Evolutionary conservation across 306 rosid species (phyloP).

Genomic region (Prunus kanzakura): DNA sequence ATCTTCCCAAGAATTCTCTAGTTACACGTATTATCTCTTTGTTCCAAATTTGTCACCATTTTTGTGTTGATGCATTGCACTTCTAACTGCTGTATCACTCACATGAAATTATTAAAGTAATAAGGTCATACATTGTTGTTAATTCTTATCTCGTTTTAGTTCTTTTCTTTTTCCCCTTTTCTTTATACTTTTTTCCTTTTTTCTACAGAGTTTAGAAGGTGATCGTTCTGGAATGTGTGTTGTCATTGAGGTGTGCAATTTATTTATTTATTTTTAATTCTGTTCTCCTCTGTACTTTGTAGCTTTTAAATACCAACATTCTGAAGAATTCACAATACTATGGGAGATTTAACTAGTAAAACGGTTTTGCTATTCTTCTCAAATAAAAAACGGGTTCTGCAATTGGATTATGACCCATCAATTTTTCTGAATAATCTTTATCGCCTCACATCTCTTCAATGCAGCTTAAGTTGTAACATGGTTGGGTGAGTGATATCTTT

Average conservation of each 20-base stretch:
- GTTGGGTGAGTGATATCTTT: slow-evolving; percentile 74
- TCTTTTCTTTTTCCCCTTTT: too few relatives aligned
- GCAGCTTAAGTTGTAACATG: slow-evolving; percentile 94
- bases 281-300: not conserved
- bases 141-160: too few relatives aligned
- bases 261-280: not conserved
- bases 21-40: too few relatives aligned
- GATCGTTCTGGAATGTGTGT: slow-evolving; percentile 97
- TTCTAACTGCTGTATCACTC: too few relatives aligned
- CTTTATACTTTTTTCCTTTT: not conserved
- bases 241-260: slow-evolving; percentile 71
- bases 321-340: not conserved
- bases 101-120: not conserved
- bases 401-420: slow-evolving; percentile 41
- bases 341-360: not conserved
- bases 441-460: slow-evolving; percentile 81
- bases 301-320: not conserved
- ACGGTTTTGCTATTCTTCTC: not conserved
- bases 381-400: not conserved
- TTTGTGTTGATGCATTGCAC: too few relatives aligned
- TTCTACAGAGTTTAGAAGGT: slow-evolving; percentile 74
- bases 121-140: too few relatives aligned
- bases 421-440: slow-evolving; percentile 82
- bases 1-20: too few relatives aligned
- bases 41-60: too few relatives aligned